Conservation (phyloP, 2,329 filamentous ascomycete genomes). For the Aaosphaeria pasadenensis region DNA sequence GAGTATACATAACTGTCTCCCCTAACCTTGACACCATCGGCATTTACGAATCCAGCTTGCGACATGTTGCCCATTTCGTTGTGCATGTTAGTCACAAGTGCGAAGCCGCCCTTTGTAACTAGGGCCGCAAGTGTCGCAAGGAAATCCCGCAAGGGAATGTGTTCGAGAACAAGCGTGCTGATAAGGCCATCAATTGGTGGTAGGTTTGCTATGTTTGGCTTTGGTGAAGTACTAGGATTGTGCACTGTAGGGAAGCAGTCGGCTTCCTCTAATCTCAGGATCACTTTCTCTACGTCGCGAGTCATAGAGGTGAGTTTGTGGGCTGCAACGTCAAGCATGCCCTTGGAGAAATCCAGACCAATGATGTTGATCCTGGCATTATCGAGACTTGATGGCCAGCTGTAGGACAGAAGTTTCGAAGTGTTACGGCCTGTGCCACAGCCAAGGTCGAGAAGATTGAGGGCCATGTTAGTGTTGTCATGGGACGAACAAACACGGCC, state of each 20-base stretch:
- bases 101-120: constrained; percentile 43
- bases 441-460: constrained; percentile 58
- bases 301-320: constrained; percentile 25
- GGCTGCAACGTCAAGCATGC: constrained; percentile 57
- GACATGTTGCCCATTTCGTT: constrained; percentile 58
- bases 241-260: constrained; percentile 27
- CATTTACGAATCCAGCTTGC: constrained; percentile 62
- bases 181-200: constrained; percentile 44
- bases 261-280: constrained; percentile 18
- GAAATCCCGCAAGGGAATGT: constrained; percentile 52
- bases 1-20: constrained; percentile 59
- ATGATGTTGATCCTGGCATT: constrained; percentile 38
- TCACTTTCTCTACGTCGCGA: neutral
- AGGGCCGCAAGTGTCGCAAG: constrained; percentile 50
- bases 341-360: constrained; percentile 55
- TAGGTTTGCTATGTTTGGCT: constrained; percentile 9
- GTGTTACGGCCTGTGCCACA: constrained; percentile 67
- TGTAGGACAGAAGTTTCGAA: constrained; percentile 44
- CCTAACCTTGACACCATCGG: constrained; percentile 53
- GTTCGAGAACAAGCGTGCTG: constrained; percentile 64
- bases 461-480: constrained; percentile 6
- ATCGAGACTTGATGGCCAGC: constrained; percentile 11
- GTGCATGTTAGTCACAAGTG: constrained; percentile 69
- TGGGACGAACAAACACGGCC: constrained; percentile 15
- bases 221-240: constrained; percentile 15